A percentile compares a stretch with the other conserved stretches of the same genome.
These are phyloP conservation scores for Begonia masoniana DNA, from an alignment of 306 rosid genomes.

Conservation along the genomic window DNA sequence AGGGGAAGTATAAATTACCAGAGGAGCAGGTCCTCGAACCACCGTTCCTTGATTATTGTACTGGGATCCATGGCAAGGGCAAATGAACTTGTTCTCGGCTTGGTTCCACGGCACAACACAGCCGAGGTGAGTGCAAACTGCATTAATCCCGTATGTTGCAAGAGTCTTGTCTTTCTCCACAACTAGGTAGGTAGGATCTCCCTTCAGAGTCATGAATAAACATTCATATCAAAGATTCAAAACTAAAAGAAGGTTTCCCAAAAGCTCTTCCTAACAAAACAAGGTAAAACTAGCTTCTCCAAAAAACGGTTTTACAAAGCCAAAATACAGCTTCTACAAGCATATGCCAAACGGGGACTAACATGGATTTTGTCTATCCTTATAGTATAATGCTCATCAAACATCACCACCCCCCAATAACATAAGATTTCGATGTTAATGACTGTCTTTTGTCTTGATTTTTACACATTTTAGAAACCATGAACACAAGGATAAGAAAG, in stretches of 20 bases:
- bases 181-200: conserved; percentile 93
- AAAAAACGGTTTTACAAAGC: too few species aligned
- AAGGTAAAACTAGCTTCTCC: too few species aligned
- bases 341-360: too few species aligned
- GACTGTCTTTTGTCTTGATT: too few species aligned
- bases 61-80: conserved; percentile 99
- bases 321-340: too few species aligned
- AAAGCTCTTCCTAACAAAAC: too few species aligned
- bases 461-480: background rate
- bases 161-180: conserved; percentile 79
- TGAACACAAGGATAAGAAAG: background rate
- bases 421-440: too few species aligned
- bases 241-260: too few species aligned
- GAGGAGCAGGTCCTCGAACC: conserved; percentile 96
- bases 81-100: conserved; percentile 83
- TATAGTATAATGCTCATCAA: too few species aligned
- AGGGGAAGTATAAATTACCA: conserved; percentile 32
- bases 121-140: conserved; percentile 97
- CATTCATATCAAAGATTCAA: too few species aligned
- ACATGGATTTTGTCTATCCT: too few species aligned
- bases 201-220: conserved; percentile 20
- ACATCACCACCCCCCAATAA: too few species aligned
- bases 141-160: conserved; percentile 87
- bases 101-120: conserved; percentile 87
- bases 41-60: conserved; percentile 86